These are phyloP conservation scores for Exutisphaerella laricina DNA, from an alignment of 2,329 filamentous ascomycete genomes.

Conservation along the genomic window DNA sequence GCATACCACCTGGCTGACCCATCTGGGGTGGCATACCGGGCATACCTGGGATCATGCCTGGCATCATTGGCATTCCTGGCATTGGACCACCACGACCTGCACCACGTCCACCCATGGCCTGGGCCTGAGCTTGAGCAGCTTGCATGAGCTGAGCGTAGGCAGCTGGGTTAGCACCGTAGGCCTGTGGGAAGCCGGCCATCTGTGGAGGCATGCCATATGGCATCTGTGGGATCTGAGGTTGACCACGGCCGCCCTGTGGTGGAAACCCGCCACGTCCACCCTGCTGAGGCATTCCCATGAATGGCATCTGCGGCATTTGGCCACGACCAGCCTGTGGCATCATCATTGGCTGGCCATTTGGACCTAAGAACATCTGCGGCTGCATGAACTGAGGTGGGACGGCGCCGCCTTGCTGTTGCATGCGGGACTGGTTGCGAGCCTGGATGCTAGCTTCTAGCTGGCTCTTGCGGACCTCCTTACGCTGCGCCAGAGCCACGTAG, in stretches of 20 bases:
- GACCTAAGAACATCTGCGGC: slow-evolving; percentile 86
- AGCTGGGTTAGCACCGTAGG: slow-evolving; percentile 67
- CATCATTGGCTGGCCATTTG: slow-evolving; percentile 63
- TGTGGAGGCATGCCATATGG: slow-evolving; percentile 71
- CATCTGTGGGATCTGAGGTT: slow-evolving; percentile 81
- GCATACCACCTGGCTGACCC: slow-evolving; percentile 38
- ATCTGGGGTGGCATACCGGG: slow-evolving; percentile 56
- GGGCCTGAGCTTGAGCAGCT: slow-evolving; percentile 71
- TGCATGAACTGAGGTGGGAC: slow-evolving; percentile 74
- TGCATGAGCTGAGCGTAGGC: slow-evolving; percentile 53
- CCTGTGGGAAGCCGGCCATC: slow-evolving; percentile 67
- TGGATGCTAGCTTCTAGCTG: slow-evolving; percentile 99
- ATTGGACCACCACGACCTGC: slow-evolving; percentile 63
- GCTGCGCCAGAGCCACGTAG: slow-evolving; percentile 95
- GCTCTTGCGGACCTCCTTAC: slow-evolving; percentile 99
- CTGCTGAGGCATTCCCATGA: slow-evolving; percentile 62
- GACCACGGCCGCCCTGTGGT: slow-evolving; percentile 80
- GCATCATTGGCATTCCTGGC: slow-evolving; percentile 67
- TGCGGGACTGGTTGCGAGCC: slow-evolving; percentile 95
- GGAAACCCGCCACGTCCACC: slow-evolving; percentile 81
- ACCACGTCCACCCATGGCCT: slow-evolving; percentile 58
- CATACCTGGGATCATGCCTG: slow-evolving; percentile 28
- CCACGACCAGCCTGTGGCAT: slow-evolving; percentile 48
- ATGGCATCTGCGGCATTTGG: slow-evolving; percentile 58
- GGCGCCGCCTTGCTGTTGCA: slow-evolving; percentile 91